Base-by-base conservation (phyloP, 257 asterid species). In the Primulina eburnea region DNA sequence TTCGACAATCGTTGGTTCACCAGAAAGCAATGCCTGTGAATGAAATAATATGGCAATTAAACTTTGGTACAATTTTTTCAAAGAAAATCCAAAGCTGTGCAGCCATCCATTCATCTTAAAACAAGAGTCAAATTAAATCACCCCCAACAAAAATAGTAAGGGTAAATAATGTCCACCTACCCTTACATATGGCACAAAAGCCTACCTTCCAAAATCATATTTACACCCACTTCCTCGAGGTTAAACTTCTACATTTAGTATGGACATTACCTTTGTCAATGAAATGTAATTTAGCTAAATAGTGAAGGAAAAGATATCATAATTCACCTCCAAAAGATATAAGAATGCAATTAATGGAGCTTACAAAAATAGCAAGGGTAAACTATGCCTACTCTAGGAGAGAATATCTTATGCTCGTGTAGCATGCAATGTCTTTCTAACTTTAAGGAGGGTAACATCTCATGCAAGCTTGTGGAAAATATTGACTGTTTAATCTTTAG, bases 1-100 rank as follows among this genome's bases (percentile, higher is more conserved):
- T 77, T 94, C 99, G 43, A 94, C 96, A 74, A 90, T 83, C 71
- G 84, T 82, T 73, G 99, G 99, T 68, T 94, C 97, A 65, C 97
- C 94, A 74, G 96, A 94, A 75, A 90, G 97, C 83, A 94, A 82
- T 77, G 97, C 96, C 99, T 94, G 82, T 78, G 73, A 28, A 68
- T 52, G 71, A 56, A 60, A 62, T 65, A 40, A 61, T 20, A 7
- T 52, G 57, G 71, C 26, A 17, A 52, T 60, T 14, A 70, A 28
- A 60, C 18, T 18, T 35, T 37, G 60, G 33, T 43, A 21, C 11
- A 12, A 53, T 62, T 21, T 38, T 7, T 17, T 14, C 57, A 17
- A 5, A 17, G 2, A 50, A 74, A 43, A 20, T 47, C 20, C 34
- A 50, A 60, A 28, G 60, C 38, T 12, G 60, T 17, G 57, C 8